Percentiles rank a stretch among this genome's conserved stretches.
Evolutionary conservation across 495 filamentous ascomycete species (phyloP).

Genomic region (Hypoxylon rickii): DNA sequence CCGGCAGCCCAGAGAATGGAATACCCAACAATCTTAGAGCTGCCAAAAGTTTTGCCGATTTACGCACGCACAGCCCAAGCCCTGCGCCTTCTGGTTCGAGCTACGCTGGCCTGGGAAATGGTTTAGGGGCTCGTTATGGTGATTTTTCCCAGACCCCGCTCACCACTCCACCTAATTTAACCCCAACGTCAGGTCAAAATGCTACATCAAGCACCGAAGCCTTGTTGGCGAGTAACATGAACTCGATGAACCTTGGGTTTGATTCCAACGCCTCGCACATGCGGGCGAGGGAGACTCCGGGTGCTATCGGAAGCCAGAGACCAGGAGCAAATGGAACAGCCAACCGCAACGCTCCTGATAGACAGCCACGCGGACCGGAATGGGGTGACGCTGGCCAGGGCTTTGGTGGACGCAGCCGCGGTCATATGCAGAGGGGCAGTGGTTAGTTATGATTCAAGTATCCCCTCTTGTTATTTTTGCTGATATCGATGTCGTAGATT

Average conservation of each 20-base stretch:
- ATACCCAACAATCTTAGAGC: constrained; percentile 76
- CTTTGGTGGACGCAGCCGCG: constrained; percentile 68
- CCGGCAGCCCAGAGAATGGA: constrained; percentile 74
- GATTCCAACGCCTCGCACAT: constrained; percentile 51
- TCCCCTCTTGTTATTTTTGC: constrained; percentile 7
- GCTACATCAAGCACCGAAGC: constrained; percentile 55
- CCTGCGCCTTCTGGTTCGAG: constrained; percentile 87
- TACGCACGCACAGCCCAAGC: constrained; percentile 93
- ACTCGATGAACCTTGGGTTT: constrained; percentile 67
- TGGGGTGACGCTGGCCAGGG: constrained; percentile 66
- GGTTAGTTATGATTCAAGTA: constrained; percentile 51
- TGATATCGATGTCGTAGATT: constrained; percentile 35
- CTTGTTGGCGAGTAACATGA: constrained; percentile 59
- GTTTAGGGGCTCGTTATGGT: constrained; percentile 54
- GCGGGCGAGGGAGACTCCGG: constrained; percentile 55
- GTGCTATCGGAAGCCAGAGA: constrained; percentile 87
- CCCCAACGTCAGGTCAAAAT: constrained; percentile 72
- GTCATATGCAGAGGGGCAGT: constrained; percentile 79
- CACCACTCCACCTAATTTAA: constrained; percentile 73
- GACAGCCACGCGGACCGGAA: constrained; percentile 86
- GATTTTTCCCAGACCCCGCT: constrained; percentile 58
- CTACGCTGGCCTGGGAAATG: constrained; percentile 64
- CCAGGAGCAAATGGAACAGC: constrained; percentile 67
- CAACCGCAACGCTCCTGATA: constrained; percentile 71
- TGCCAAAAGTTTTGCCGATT: constrained; percentile 95